Conservation (phyloP, 202 grass and related monocot species). For the Setaria italica region DNA sequence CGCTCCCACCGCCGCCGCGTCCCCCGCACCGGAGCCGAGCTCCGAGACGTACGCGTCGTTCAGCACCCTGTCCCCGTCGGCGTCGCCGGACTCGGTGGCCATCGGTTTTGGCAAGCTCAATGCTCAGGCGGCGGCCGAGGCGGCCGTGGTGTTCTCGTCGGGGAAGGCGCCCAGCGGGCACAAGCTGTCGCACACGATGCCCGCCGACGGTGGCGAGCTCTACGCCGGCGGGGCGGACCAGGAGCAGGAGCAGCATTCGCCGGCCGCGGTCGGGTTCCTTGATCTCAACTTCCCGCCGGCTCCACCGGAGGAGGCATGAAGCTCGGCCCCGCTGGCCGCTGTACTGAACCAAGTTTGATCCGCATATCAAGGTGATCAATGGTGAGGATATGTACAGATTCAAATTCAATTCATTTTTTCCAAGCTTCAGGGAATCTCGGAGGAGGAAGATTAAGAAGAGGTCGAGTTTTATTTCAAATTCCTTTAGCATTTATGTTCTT, state of each 20-base stretch:
- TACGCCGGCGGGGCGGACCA: conserved; percentile 17
- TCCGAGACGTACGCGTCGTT: conserved; percentile 48
- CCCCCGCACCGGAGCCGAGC: conserved; percentile 46
- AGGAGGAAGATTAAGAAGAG: conserved; percentile 13
- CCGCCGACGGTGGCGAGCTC: conserved; percentile 36
- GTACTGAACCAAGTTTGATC: conserved; percentile 46
- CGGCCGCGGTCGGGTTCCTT: conserved; percentile 41
- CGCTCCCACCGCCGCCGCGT: background rate
- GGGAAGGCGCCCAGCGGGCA: conserved; percentile 75
- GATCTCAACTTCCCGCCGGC: conserved; percentile 91
- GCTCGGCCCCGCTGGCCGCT: conserved; percentile 10
- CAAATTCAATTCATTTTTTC: conserved; percentile 54
- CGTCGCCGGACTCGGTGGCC: conserved; percentile 47
- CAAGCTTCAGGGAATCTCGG: conserved; percentile 12
- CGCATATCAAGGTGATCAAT: conserved; percentile 48
- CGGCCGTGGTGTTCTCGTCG: conserved; percentile 59
- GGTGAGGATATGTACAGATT: conserved; percentile 55
- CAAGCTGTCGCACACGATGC: conserved; percentile 63
- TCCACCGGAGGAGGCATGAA: conserved; percentile 57
- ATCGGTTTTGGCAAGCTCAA: conserved; percentile 36
- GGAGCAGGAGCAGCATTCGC: conserved; percentile 40
- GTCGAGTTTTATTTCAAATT: conserved; percentile 40
- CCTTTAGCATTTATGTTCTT: conserved; percentile 28
- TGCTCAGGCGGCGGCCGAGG: background rate
- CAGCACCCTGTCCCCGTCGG: conserved; percentile 39